phyloP scores from a whole-genome alignment of 1,284 basidiomycete genomes.

The Leccinum solheimii region DNA sequence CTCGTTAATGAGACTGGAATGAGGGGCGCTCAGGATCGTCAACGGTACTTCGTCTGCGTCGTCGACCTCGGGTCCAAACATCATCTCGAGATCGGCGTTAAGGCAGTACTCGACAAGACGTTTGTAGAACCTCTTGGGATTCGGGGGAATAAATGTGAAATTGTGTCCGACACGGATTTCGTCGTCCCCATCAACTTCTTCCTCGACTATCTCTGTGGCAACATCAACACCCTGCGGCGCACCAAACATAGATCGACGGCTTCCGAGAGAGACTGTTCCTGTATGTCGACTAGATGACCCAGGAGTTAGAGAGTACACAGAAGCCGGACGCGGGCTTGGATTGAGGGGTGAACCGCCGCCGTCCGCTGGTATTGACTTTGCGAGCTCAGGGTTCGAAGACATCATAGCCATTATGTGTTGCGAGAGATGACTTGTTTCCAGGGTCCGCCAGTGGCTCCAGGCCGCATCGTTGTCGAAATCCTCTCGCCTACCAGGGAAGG shows the following conservation, averaged over 20 bases:
- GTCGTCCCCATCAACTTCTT: constrained; percentile 59
- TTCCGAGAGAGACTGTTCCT: constrained; percentile 53
- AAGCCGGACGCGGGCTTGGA: constrained; percentile 51
- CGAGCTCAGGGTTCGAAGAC: constrained; percentile 82
- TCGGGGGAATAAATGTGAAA: constrained; percentile 90
- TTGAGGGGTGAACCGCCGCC: constrained; percentile 44
- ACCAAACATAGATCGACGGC: constrained; percentile 57
- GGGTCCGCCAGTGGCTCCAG: constrained; percentile 81
- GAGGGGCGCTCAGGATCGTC: constrained; percentile 84
- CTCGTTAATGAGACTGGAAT: constrained; percentile 84
- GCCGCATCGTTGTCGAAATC: constrained; percentile 84
- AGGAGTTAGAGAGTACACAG: constrained; percentile 47
- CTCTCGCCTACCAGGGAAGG: constrained; percentile 83
- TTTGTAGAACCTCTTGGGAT: constrained; percentile 83
- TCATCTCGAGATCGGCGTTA: constrained; percentile 83
- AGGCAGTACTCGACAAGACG: constrained; percentile 85
- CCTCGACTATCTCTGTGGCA: constrained; percentile 41
- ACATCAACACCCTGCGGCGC: constrained; percentile 30
- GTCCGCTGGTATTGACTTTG: constrained; percentile 71
- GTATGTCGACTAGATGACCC: constrained; percentile 47
- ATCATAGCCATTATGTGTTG: constrained; percentile 90
- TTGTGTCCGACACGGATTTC: constrained; percentile 68
- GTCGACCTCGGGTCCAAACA: constrained; percentile 83
- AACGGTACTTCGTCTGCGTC: constrained; percentile 97
- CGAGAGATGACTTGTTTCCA: constrained; percentile 82